Base-by-base conservation (phyloP, 805 yeast species). In the Saccharomyces paradoxus region DNA sequence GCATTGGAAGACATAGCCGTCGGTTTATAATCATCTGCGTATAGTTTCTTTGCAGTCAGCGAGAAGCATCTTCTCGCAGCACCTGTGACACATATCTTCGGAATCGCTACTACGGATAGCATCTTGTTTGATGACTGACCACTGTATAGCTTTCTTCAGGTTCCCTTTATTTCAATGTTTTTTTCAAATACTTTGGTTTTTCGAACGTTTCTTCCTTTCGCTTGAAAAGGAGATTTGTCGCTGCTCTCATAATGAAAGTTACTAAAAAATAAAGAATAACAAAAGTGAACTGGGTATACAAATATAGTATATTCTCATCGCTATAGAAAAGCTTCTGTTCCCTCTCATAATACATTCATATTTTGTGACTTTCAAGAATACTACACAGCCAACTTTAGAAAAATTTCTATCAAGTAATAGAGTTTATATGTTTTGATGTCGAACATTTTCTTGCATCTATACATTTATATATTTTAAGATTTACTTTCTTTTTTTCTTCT, bases 401-500 rank as follows among this genome's bases (percentile, higher is more conserved):
- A 46, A 46, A 4, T 10, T 44, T 22, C 14, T 3, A 3, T n/a
- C 2, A 12, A 22, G n/a, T n/a, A 8, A n/a, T 14, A 10, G 9
- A 27, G 31, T 29, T 9, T 46, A 14, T 22, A 28, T 14, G 29
- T 22, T 22, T 17, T 37, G 13, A 37, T 37, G 9, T 21, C 17
- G 32, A 26, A 9, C 17, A 27, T 24, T 24, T 27, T 27, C 10
- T 8, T 9, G 31, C 22, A 24, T 26, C 6, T 47, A 52, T 31
- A 50, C 48, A 47, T 52, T 53, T 27, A 17, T 17, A 37, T 17
- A 9, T 7, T 17, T 7, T 37, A 7, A 3, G n/a, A 9, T 17
- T 24, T 50, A 58, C 51, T 53, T 52, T 57, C 62, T 69, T 69
- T 75, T 79, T 64, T 77, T 81, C 55, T 73, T 71, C 63, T 82